Percentiles rank a stretch among this genome's conserved stretches.
phyloP scores from a whole-genome alignment of 2,329 filamentous ascomycete species.

The Davidsoniella australis region DNA sequence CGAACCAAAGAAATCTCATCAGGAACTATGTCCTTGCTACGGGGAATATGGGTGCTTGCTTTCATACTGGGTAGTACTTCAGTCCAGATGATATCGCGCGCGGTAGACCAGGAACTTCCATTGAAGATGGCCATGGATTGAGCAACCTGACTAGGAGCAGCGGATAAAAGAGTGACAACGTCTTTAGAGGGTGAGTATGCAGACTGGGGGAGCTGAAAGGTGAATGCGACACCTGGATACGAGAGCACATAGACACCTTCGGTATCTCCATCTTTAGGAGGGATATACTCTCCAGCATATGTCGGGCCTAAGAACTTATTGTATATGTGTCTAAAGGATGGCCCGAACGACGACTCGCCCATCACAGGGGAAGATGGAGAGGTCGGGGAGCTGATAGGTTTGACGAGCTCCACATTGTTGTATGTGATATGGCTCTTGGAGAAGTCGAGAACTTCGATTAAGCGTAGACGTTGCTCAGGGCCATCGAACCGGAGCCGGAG shows the following conservation, averaged over 20 bases:
- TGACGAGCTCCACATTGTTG: slow-evolving; percentile 61
- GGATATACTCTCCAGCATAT: slow-evolving; percentile 82
- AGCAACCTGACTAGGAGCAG: slow-evolving; percentile 57
- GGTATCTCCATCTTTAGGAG: slow-evolving; percentile 23
- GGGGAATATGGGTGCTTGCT: slow-evolving; percentile 47
- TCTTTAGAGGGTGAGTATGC: slow-evolving; percentile 63
- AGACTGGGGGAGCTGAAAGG: slow-evolving; percentile 60
- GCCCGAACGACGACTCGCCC: slow-evolving; percentile 33
- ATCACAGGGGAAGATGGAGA: slow-evolving; percentile 20
- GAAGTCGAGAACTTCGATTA: slow-evolving; percentile 87
- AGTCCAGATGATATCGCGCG: slow-evolving; percentile 59
- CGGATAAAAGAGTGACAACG: slow-evolving; percentile 72
- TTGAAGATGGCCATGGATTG: slow-evolving; percentile 81
- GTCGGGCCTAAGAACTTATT: slow-evolving; percentile 85
- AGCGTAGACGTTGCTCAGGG: slow-evolving; percentile 71
- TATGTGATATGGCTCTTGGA: slow-evolving; percentile 70
- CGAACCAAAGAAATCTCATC: slow-evolving; percentile 74
- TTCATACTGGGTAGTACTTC: slow-evolving; percentile 58
- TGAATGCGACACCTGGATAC: slow-evolving; percentile 87
- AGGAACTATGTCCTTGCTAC: slow-evolving; percentile 62
- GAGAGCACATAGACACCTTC: slow-evolving; percentile 75
- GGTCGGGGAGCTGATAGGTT: slow-evolving; percentile 26
- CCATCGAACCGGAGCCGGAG: slow-evolving; percentile 85
- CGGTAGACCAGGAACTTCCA: slow-evolving; percentile 80
- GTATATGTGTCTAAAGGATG: slow-evolving; percentile 78